Evolutionary conservation across 305 asterid genomes (phyloP).

Genomic region (Euphrasia arctica): DNA sequence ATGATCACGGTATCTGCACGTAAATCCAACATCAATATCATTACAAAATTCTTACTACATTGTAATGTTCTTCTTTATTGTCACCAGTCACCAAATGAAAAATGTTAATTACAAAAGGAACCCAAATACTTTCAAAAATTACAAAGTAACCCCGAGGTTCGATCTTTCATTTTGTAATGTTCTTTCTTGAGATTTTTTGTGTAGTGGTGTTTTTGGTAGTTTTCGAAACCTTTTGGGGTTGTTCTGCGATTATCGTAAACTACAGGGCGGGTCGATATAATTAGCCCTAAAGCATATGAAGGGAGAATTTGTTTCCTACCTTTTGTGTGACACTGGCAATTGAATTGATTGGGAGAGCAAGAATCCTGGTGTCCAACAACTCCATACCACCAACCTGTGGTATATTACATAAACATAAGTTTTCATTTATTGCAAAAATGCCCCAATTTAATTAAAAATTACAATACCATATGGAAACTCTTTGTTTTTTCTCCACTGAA

Average conservation of each 20-base stretch:
- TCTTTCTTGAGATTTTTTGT: neutral
- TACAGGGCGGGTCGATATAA: neutral
- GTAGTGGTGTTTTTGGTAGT: neutral
- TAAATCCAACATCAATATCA: neutral
- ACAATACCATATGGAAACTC: constrained; percentile 71
- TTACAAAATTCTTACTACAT: neutral
- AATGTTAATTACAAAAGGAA: neutral
- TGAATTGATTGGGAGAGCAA: constrained; percentile 49
- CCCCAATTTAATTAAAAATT: constrained; percentile 21
- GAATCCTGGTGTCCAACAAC: constrained; percentile 84
- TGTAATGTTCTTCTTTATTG: neutral
- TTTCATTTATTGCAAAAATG: neutral
- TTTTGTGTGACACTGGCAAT: constrained; percentile 61
- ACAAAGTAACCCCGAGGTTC: neutral
- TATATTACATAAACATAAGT: neutral
- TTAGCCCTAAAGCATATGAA: neutral
- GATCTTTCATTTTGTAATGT: neutral
- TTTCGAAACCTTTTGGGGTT: neutral
- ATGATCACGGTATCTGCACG: constrained; percentile 52
- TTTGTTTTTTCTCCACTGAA: constrained; percentile 86
- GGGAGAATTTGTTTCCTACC: constrained; percentile 35
- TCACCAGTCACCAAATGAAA: neutral
- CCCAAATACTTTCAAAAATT: neutral
- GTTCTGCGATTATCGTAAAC: neutral
- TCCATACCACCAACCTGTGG: constrained; percentile 99